phyloP scores from a whole-genome alignment of 257 asterid species.

The Nicotiana paniculata region DNA sequence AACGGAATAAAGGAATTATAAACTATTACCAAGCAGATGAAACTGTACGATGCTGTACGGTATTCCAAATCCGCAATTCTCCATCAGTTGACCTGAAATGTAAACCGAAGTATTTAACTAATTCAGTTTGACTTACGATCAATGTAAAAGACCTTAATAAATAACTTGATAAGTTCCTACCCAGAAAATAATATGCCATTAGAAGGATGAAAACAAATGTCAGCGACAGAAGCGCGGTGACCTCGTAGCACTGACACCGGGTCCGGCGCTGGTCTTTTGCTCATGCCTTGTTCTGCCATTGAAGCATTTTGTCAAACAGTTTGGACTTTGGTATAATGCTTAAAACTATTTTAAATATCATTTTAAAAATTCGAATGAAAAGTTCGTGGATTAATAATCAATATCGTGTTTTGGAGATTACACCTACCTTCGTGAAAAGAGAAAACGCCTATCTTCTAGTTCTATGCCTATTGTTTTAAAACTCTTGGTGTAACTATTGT shows the following conservation, averaged over 20 bases:
- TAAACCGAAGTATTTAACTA: neutral
- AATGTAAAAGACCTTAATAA: neutral
- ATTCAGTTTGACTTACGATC: neutral
- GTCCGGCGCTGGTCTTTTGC: conserved; percentile 79
- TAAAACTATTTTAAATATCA: neutral
- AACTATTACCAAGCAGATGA: conserved; percentile 58
- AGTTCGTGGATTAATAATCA: neutral
- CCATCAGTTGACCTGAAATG: conserved; percentile 63
- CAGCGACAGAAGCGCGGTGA: conserved; percentile 88
- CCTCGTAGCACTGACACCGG: conserved; percentile 90
- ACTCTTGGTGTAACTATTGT: neutral
- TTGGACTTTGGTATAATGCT: conserved; percentile 3
- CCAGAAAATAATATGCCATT: conserved; percentile 61
- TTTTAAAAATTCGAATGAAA: neutral
- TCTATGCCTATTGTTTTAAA: neutral
- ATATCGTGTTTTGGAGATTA: neutral
- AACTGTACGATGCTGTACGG: conserved; percentile 63
- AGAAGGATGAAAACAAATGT: conserved; percentile 72
- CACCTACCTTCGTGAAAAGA: neutral
- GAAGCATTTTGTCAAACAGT: conserved; percentile 43
- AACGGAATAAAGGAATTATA: neutral
- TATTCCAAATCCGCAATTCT: conserved; percentile 86
- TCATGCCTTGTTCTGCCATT: conserved; percentile 25
- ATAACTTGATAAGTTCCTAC: conserved; percentile 8
- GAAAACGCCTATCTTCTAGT: neutral